phyloP scores from a whole-genome alignment of 768 basidiomycete species.

The Termitomyces sp. region DNA sequence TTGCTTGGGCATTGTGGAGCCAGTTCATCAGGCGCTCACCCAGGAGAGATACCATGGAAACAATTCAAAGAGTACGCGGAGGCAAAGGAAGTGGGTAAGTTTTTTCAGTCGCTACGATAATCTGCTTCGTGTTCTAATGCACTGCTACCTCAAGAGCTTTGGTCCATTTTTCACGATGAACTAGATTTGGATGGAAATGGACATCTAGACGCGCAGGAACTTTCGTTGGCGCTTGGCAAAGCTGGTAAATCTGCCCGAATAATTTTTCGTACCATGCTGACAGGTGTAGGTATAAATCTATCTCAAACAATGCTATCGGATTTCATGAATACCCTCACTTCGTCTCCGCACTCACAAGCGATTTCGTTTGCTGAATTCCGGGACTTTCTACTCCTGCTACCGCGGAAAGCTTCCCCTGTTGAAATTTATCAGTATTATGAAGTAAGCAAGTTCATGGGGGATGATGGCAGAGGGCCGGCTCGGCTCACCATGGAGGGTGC shows the following conservation, averaged over 20 bases:
- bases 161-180: conserved; percentile 88
- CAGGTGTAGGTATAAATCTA: conserved; percentile 64
- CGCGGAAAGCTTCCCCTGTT: conserved; percentile 71
- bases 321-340: conserved; percentile 76
- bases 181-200: conserved; percentile 90
- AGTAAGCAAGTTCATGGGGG: conserved; percentile 61
- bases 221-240: conserved; percentile 47
- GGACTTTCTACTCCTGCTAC: conserved; percentile 84
- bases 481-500: conserved; percentile 89
- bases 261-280: conserved; percentile 3
- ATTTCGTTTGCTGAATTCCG: conserved; percentile 86
- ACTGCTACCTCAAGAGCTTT: conserved; percentile 57
- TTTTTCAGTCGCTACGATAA: conserved; percentile 8
- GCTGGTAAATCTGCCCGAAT: conserved; percentile 50
- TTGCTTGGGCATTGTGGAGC: conserved; percentile 55
- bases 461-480: conserved; percentile 75
- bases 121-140: conserved; percentile 14
- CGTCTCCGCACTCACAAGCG: conserved; percentile 61
- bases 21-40: conserved; percentile 35
- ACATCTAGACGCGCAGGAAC: conserved; percentile 57
- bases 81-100: conserved; percentile 77
- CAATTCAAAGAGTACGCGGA: conserved; percentile 75
- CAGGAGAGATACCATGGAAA: conserved; percentile 59
- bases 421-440: conserved; percentile 89
- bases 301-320: conserved; percentile 69